A percentile compares a stretch with the other conserved stretches of the same genome.
Conservation (phyloP, 257 asterid species). For the Cruciata laevipes region DNA sequence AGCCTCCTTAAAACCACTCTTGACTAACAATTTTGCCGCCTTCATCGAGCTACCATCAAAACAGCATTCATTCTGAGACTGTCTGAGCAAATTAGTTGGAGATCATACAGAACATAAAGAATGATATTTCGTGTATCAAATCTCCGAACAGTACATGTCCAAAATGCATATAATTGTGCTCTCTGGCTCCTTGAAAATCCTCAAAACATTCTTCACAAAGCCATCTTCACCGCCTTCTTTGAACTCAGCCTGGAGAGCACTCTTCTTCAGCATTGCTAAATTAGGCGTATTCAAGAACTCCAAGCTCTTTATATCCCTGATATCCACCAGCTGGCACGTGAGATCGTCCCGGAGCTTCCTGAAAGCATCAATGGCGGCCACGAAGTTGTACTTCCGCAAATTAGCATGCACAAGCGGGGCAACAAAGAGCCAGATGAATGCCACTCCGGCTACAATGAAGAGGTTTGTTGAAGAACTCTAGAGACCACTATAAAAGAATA, state of each 20-base stretch:
- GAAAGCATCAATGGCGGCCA: conserved; percentile 77
- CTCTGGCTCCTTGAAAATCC: conserved; percentile 50
- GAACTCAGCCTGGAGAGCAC: conserved; percentile 54
- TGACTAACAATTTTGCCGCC: conserved; percentile 82
- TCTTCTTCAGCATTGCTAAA: conserved; percentile 63
- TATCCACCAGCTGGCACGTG: conserved; percentile 58
- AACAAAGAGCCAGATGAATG: conserved; percentile 73
- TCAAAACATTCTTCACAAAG: conserved; percentile 54
- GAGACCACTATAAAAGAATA: conserved; percentile 57
- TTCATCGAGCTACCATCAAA: conserved; percentile 83
- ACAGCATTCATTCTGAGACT: conserved; percentile 16
- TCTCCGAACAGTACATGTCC: conserved; percentile 29
- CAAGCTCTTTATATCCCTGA: conserved; percentile 68
- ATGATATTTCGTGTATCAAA: too few relatives aligned
- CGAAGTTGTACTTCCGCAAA: conserved; percentile 59
- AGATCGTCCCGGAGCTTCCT: conserved; percentile 77
- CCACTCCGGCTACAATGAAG: conserved; percentile 67
- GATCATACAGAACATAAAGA: neutral
- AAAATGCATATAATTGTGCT: conserved; percentile 56
- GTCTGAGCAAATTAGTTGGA: neutral
- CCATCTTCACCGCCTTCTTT: conserved; percentile 69
- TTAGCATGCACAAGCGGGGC: conserved; percentile 67
- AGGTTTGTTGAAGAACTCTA: conserved; percentile 64
- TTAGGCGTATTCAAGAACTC: conserved; percentile 60
- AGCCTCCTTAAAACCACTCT: conserved; percentile 83